These are phyloP conservation scores for Abrus precatorius DNA, from an alignment of 306 rosid species.

Conservation along the genomic window DNA sequence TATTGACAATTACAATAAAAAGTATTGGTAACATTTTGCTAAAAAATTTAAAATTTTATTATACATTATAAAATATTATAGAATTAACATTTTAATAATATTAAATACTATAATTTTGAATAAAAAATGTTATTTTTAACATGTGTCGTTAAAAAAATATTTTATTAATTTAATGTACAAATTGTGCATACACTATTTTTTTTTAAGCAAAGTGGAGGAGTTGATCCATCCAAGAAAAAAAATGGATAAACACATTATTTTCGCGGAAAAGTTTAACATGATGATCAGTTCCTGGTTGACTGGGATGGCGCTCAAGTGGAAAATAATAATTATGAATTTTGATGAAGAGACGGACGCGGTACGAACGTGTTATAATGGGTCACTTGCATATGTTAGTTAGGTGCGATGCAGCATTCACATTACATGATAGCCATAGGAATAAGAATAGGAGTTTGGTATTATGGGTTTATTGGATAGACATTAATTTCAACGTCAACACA, in stretches of 20 bases:
- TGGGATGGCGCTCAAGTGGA: background rate
- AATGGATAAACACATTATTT: no score
- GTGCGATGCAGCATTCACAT: background rate
- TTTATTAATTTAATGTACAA: background rate
- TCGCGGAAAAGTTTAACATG: no score
- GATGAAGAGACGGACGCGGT: no score
- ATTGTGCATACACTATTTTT: background rate
- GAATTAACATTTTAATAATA: no score
- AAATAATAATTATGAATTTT: background rate
- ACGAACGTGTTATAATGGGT: background rate
- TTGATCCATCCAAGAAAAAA: background rate
- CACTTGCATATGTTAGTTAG: background rate
- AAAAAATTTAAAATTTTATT: no score
- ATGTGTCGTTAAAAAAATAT: no score
- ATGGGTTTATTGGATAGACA: conserved; percentile 31
- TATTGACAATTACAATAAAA: no score
- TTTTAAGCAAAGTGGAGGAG: background rate
- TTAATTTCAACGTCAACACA: conserved; percentile 13
- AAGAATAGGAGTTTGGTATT: background rate
- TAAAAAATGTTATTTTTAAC: no score
- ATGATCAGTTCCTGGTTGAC: background rate
- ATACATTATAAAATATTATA: no score
- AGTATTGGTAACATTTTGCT: no score
- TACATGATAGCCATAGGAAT: background rate
- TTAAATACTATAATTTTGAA: no score